A percentile compares a stretch with the other conserved stretches of the same genome.
These are phyloP conservation scores for Trichoderma gracile DNA, from an alignment of 2,329 filamentous ascomycete species.

Conservation along the genomic window DNA sequence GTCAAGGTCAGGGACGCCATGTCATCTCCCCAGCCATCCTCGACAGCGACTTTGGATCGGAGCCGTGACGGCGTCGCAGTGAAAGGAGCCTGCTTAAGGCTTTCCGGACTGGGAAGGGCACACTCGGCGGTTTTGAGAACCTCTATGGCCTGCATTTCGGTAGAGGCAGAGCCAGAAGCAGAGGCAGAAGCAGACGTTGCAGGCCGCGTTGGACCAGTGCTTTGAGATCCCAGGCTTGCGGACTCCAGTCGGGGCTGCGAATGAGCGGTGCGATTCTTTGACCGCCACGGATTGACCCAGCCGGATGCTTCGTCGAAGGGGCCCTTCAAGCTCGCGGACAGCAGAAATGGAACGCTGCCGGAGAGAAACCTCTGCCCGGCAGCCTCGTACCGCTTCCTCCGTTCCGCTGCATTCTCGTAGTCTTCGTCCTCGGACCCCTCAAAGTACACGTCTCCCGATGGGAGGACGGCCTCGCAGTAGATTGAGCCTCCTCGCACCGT, in stretches of 20 bases:
- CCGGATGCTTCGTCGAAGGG: constrained; percentile 53
- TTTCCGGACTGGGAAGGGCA: constrained; percentile 47
- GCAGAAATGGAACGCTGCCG: constrained; percentile 56
- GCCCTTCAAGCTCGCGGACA: constrained; percentile 62
- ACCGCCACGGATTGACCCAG: constrained; percentile 41
- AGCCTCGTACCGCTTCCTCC: constrained; percentile 57
- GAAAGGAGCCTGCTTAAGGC: constrained; percentile 40
- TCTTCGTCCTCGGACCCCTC: constrained; percentile 60
- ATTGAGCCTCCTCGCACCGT: constrained; percentile 40
- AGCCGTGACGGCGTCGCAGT: constrained; percentile 36
- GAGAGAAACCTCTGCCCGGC: constrained; percentile 60
- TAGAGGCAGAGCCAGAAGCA: too few relatives aligned
- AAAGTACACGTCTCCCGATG: constrained; percentile 52
- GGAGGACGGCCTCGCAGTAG: constrained; percentile 49
- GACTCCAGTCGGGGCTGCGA: neutral
- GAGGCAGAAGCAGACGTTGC: neutral
- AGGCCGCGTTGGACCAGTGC: neutral
- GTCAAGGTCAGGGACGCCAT: constrained; percentile 24
- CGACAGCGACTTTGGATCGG: constrained; percentile 36
- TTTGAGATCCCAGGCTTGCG: neutral
- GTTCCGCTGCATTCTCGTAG: constrained; percentile 48
- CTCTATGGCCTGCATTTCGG: neutral
- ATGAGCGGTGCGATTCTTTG: constrained; percentile 33
- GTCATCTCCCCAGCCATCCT: constrained; percentile 39
- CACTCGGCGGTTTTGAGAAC: constrained; percentile 32